Evolutionary conservation across 1,139 yeast species (phyloP).

Genomic region (Hansenula sp.): DNA sequence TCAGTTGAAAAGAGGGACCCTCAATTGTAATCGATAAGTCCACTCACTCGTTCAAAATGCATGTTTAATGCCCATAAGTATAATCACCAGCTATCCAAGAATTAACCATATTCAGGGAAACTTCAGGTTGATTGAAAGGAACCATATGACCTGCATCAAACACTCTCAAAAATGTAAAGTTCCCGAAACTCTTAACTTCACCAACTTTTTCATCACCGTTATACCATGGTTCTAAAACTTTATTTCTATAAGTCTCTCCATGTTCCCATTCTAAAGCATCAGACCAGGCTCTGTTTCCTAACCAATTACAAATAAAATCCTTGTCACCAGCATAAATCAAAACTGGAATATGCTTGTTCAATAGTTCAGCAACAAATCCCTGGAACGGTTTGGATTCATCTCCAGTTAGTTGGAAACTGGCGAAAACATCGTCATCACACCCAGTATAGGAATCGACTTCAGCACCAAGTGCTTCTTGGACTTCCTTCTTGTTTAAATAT

Average conservation of each 20-base stretch:
- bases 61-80: constrained; percentile 17
- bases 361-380: constrained; percentile 50
- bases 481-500: constrained; percentile 56
- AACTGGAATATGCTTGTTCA: constrained; percentile 66
- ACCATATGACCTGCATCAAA: constrained; percentile 70
- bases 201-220: constrained; percentile 43
- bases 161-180: constrained; percentile 53
- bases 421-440: constrained; percentile 55
- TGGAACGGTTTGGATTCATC: constrained; percentile 69
- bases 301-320: constrained; percentile 89
- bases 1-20: no score
- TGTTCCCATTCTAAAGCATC: constrained; percentile 63
- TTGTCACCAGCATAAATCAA: constrained; percentile 85
- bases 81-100: constrained; percentile 59
- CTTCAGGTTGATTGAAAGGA: constrained; percentile 72
- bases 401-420: constrained; percentile 52
- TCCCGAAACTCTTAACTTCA: constrained; percentile 45
- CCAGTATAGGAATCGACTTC: constrained; percentile 51
- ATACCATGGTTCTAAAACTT: constrained; percentile 39
- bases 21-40: no score
- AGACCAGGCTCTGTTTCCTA: constrained; percentile 82
- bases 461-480: constrained; percentile 59
- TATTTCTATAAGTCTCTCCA: constrained; percentile 35
- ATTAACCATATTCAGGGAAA: constrained; percentile 66
- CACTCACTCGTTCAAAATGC: not conserved